Base-by-base conservation (phyloP, 2,329 filamentous ascomycete species). In the Penicillium sp. region DNA sequence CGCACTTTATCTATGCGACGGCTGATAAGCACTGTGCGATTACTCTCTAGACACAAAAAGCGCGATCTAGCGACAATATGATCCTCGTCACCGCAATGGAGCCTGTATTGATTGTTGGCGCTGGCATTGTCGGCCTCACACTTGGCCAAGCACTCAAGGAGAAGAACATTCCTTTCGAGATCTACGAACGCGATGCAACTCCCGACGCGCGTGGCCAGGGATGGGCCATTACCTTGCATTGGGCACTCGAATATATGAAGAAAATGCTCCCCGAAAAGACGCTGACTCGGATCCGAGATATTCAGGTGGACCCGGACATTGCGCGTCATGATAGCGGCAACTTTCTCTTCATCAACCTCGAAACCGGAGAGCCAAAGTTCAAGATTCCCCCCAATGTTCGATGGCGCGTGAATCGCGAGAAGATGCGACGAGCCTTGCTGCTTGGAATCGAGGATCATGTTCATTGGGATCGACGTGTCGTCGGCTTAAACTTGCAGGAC, bases 131-230 rank as follows among this genome's bases (percentile, higher is more conserved):
- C 31, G 64, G 64, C 45, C 48, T 66, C 7, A 61, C 59, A 6
- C 58, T 66, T 5, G 64, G 56, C 5, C 64, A 66, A 34, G 62
- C 63, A 0, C 43, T 66, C 6, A 58, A 62, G 42, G 47, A 67
- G 50, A 62, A 57, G 47, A 59, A 59, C 13, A 68, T 70, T 28
- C 64, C 67, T 29, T 70, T 67, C 33, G 50, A 61, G 33, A 64
- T 70, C 15, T 68, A 60, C 50, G 67, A 70, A 28, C 63, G 65
- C 23, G 67, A 70, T 54, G 52, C 54, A n/a, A 60, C 50, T 15
- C 59, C 61, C 15, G 45, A 58, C 39, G 51, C 56, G 6, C 61
- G 66, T 7, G 59, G 56, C 6, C 65, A 68, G 36, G 65, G 65
- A 10, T 66, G 63, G 64, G 63, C 64, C 12, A 62, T 66, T 24